Conservation (phyloP, 2,329 filamentous ascomycete genomes). For the Microdochium bolleyi region DNA sequence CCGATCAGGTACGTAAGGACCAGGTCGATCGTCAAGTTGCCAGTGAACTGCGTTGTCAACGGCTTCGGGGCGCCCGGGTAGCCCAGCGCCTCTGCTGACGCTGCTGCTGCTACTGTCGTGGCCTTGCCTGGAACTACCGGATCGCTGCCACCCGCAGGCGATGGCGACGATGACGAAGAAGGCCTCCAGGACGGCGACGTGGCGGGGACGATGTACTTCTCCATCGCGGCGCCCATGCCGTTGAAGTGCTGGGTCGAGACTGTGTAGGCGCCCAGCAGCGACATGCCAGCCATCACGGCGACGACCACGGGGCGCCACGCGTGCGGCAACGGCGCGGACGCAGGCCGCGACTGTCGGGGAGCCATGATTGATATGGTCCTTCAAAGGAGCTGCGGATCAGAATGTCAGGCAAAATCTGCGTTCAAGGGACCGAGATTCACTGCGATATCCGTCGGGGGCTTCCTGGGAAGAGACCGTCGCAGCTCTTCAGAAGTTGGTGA, state of each 20-base stretch:
- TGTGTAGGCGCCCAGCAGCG: background rate
- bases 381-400: too few species aligned
- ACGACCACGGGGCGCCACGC: background rate
- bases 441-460: too few species aligned
- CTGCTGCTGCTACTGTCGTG: background rate
- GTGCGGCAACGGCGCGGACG: background rate
- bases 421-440: too few species aligned
- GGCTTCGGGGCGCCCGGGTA: background rate
- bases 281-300: background rate
- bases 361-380: background rate
- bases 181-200: background rate
- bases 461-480: too few species aligned
- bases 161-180: background rate
- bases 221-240: background rate
- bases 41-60: background rate
- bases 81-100: too few species aligned
- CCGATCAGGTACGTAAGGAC: constrained; percentile 5
- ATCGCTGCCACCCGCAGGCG: background rate
- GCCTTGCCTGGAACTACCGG: background rate
- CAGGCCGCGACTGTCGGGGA: background rate
- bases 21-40: background rate
- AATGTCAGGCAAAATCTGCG: too few species aligned
- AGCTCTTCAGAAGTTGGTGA: too few species aligned
- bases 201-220: background rate
- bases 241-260: background rate